Evolutionary conservation across 1,139 yeast species (phyloP), one percentile per base, ranked within the genome.

Genomic region (Debaryomyces psychrophilus): DNA sequence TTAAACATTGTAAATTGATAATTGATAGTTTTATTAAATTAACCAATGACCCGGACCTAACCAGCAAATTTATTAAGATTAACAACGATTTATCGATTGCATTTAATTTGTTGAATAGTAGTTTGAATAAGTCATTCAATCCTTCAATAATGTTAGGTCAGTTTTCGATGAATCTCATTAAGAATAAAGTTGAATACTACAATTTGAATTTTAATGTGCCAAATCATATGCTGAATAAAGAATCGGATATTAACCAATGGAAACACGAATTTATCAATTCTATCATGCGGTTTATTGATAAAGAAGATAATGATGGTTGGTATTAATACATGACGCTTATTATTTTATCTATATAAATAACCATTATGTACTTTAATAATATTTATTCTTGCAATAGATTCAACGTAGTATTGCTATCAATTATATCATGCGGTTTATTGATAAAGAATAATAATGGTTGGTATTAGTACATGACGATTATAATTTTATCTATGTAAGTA

Each of bases 301-400:
- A 55, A 14, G 79, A 74, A 51, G 60, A 59, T 47, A 50, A 59
- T 26, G 71, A 69, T 27, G 77, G 78, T 6, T 74, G 78, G 77
- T 59, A 58, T 40, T 67, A 50, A 33, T 33, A 33, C 8, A 22
- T 18, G n/a, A 33, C 8, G 36, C 17, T 11, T 17, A 33, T 9
- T n/a, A 33, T 18, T 26, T 33, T 11, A 20, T 31, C 14, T 26
- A 25, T 22, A 35, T 31, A 34, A 18, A 35, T 31, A 35, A 34
- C 38, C 15, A 33, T 20, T 25, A 41, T 33, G 28, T 41, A 41
- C 35, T 25, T 36, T 37, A 43, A 31, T 33, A 39, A 37, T 43
- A 43, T 37, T 31, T 45, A 47, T 37, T 45, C 23, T 28, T 37
- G 34, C 23, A 8, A 22, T 18, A n/a, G n/a, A n/a, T n/a, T n/a